Evolutionary conservation across 140 eudicot species (phyloP), one percentile per base, ranked within the genome.

Genomic region (Stevia rebaudiana): DNA sequence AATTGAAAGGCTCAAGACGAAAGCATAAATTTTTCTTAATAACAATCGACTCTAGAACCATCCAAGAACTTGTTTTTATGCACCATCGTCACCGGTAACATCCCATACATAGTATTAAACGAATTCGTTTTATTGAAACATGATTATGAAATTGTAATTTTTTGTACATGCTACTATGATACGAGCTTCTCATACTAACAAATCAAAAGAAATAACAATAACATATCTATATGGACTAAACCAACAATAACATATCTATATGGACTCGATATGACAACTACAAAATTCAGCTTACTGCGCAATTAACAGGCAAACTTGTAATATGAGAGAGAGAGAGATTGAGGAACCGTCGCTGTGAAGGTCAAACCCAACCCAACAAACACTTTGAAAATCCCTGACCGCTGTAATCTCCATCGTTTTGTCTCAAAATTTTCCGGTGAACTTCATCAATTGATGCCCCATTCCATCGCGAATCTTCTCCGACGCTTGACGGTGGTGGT

Each of bases 301-400:
- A 78, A 78, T 67, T 61, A 68, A 68, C 47, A 43, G 53, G 52
- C 75, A 59, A 48, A 65, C 65, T 67, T 68, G 47, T 50, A 53
- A 23, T 41, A 41, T 19, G 44, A 63, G 15, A 52, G 42, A 61
- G 52, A 40, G 58, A 55, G 74, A 73, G 57, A 78, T n/a, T n/a
- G 57, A 78, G 61, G 72, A 84, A 81, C 61, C 82, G 86, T 75
- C 78, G 50, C 66, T 44, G 74, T 57, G 76, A 36, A 73, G 83
- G 84, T 79, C 82, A 83, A 79, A 79, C 83, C 77, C 76, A 73
- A 73, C 41, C 41, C 85, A 54, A 46, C 74, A 57, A 61, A 74
- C 59, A 58, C 78, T 62, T 54, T 49, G 62, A 58, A 61, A 35
- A 80, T 63, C 71, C 6, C 56, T 40, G 25, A 48, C 66, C 70